Evolutionary conservation across 2,329 filamentous ascomycete species (phyloP).

Genomic region (Ophiostoma perfectum): DNA sequence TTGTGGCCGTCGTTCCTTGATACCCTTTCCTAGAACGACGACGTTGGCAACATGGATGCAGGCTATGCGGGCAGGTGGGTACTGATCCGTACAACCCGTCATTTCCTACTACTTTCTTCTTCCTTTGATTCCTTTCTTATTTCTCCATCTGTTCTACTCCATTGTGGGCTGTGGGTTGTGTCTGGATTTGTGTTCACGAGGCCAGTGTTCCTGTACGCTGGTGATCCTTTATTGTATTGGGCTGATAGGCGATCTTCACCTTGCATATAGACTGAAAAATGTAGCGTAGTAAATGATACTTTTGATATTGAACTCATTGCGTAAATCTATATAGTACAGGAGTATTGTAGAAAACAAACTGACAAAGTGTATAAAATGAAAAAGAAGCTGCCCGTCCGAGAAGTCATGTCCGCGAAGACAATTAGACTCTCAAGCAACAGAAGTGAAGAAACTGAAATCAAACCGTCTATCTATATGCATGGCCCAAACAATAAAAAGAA

Average conservation of each 20-base stretch:
- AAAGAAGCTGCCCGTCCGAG: not conserved
- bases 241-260: no score
- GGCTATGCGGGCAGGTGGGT: not conserved
- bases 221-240: no score
- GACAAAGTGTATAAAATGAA: not conserved
- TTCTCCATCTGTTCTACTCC: no score
- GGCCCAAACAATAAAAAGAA: conserved; percentile 11
- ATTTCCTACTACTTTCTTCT: not conserved
- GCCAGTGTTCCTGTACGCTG: no score
- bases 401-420: not conserved
- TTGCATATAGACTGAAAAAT: not conserved
- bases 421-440: not conserved
- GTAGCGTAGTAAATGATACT: not conserved
- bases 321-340: conserved; percentile 17
- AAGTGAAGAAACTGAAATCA: not conserved
- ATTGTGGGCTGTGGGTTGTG: no score
- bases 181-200: no score
- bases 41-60: not conserved
- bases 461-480: conserved; percentile 25
- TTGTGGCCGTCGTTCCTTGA: no score
- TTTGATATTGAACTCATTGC: conserved; percentile 6
- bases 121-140: no score
- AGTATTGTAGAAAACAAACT: conserved; percentile 9
- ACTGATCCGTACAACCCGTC: not conserved
- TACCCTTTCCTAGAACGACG: not conserved